Evolutionary conservation across 2,329 filamentous ascomycete genomes (phyloP), one percentile per base, ranked within the genome.

Genomic region (Penicillium sp.): DNA sequence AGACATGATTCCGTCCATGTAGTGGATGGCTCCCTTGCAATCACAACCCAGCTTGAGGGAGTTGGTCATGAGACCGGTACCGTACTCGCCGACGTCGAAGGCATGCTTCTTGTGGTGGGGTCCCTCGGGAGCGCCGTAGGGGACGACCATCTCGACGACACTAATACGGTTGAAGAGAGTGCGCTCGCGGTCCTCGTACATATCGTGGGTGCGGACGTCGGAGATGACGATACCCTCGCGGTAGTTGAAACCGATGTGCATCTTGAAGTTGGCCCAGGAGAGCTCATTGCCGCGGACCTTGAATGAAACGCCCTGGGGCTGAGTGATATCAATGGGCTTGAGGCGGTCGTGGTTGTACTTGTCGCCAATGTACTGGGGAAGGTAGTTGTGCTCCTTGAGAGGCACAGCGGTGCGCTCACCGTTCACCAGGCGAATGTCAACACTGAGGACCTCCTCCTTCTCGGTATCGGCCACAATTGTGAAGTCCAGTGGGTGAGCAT

Each of bases 211-310:
- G 37, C 68, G 65, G 6, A 70, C 60, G 26, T 85, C 78, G 55
- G 83, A 83, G 16, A 86, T 69, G 7, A 85, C 82, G 71, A 84
- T 82, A 45, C 83, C 83, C 65, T 85, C 79, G 10, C 79, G 74
- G 59, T 77, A 75, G 68, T 81, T 81, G 73, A 81, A 81, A 27
- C 78, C 78, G 33, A 81, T 64, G 52, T 76, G 74, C 72, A 76
- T 75, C 48, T 68, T 69, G 55, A 55, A 65, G 47, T 66, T 67
- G 47, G 68, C 68, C 68, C 68, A 70, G 11, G 61, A 61, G 14
- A 70, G 52, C 55, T 69, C 68, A n/a, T 69, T 69, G 16, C 67
- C 66, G 24, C 68, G 66, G 52, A 70, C 59, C 49, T 62, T 64
- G 63, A 70, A 70, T 8, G 68, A 70, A 2, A 69, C 68, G 14